phyloP scores from a whole-genome alignment of 352 stramenopile species.

The Phytophthora cryptogea region DNA sequence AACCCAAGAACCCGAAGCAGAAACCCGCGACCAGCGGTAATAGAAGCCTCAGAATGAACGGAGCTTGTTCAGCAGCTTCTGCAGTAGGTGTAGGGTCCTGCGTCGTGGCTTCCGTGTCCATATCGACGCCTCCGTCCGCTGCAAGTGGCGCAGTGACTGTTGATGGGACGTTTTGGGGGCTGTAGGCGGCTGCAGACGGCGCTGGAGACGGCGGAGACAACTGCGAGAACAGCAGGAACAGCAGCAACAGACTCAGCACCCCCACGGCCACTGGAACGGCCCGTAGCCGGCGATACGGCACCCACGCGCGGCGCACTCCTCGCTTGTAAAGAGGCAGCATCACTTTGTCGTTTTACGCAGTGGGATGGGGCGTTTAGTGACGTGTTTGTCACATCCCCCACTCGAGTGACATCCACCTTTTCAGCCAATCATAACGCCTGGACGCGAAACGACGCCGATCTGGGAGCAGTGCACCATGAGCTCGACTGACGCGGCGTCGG shows the following conservation, averaged over 20 bases:
- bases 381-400: background rate
- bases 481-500: background rate
- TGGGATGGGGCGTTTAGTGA: slow-evolving; percentile 11
- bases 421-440: slow-evolving; percentile 14
- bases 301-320: slow-evolving; percentile 61
- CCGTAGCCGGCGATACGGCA: slow-evolving; percentile 68
- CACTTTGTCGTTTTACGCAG: slow-evolving; percentile 11
- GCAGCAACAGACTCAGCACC: slow-evolving; percentile 49
- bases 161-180: slow-evolving; percentile 6
- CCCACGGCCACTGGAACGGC: slow-evolving; percentile 44
- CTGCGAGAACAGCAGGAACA: slow-evolving; percentile 62
- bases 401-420: slow-evolving; percentile 9
- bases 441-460: slow-evolving; percentile 16
- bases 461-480: background rate
- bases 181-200: slow-evolving; percentile 11
- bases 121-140: slow-evolving; percentile 20
- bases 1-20: slow-evolving; percentile 86
- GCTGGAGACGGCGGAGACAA: slow-evolving; percentile 21
- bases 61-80: slow-evolving; percentile 19
- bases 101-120: slow-evolving; percentile 7
- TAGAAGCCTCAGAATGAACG: slow-evolving; percentile 63
- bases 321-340: slow-evolving; percentile 72
- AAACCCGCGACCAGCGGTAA: slow-evolving; percentile 80
- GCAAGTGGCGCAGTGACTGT: slow-evolving; percentile 6
- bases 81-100: background rate